These are phyloP conservation scores for Perilla frutescens DNA, from an alignment of 257 asterid genomes.

Conservation along the genomic window DNA sequence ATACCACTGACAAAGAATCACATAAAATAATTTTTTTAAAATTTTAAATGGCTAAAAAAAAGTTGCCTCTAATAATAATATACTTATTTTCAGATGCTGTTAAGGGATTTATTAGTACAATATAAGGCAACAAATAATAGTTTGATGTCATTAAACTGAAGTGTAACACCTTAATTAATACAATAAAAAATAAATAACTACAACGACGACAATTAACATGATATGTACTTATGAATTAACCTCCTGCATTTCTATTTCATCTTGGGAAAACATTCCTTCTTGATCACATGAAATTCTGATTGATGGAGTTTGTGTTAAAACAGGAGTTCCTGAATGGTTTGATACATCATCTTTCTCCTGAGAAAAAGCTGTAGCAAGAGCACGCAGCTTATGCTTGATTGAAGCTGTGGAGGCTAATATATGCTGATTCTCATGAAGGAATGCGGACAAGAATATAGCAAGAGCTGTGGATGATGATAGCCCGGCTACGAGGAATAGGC, in stretches of 20 bases:
- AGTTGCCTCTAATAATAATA: too few species aligned
- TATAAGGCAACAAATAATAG: background rate
- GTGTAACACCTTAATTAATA: too few species aligned
- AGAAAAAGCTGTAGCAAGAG: conserved; percentile 40
- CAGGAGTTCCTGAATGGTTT: background rate
- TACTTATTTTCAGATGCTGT: too few species aligned
- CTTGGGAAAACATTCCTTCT: background rate
- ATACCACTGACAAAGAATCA: too few species aligned
- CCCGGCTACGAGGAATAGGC: conserved; percentile 46
- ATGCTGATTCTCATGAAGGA: conserved; percentile 43
- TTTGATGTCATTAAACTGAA: background rate
- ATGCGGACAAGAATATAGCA: conserved; percentile 38
- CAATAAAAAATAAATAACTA: too few species aligned
- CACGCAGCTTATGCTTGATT: conserved; percentile 40
- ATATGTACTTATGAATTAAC: background rate
- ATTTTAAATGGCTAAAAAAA: too few species aligned
- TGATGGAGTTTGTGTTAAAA: background rate
- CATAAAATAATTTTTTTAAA: too few species aligned
- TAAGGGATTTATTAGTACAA: background rate
- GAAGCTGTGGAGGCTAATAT: conserved; percentile 27
- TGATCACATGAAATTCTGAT: background rate
- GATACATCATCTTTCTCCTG: too few species aligned
- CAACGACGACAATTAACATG: too few species aligned
- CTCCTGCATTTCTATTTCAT: conserved; percentile 8
- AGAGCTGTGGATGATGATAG: conserved; percentile 45